Percentiles rank a stretch among this genome's conserved stretches.
Conservation (phyloP, 441 rosid species). For the Hypseocharis bilobata region DNA sequence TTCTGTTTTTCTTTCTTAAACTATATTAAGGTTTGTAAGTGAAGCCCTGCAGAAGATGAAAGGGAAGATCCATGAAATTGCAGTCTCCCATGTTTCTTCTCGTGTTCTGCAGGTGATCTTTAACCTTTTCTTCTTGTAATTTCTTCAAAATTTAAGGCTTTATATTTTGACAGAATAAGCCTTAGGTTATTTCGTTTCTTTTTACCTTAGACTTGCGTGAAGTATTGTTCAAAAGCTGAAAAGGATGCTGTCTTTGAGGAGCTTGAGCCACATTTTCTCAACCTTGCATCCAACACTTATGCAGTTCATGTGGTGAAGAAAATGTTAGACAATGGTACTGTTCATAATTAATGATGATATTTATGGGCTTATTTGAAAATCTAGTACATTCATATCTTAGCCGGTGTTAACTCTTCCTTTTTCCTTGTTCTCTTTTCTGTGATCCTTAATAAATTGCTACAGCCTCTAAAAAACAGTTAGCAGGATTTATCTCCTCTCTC, state of each 20-base stretch:
- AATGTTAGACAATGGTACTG: constrained; percentile 73
- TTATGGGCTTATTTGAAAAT: constrained; percentile 8
- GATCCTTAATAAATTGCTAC: constrained; percentile 18
- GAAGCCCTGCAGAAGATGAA: constrained; percentile 74
- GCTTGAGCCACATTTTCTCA: constrained; percentile 71
- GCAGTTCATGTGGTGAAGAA: constrained; percentile 71
- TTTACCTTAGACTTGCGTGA: constrained; percentile 55
- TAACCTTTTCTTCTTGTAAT: not conserved
- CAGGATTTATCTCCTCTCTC: constrained; percentile 58
- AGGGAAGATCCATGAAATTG: constrained; percentile 82
- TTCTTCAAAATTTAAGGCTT: not conserved
- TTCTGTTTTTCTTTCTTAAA: not conserved
- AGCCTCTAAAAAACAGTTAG: constrained; percentile 73
- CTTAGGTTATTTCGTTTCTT: constrained; percentile 7
- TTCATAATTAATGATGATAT: constrained; percentile 11
- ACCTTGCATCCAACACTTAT: constrained; percentile 50
- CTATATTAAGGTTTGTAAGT: constrained; percentile 44
- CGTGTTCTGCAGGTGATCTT: constrained; percentile 78
- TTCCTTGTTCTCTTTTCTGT: not conserved
- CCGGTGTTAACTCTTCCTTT: not conserved
- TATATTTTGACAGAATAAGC: not conserved
- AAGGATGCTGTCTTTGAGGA: constrained; percentile 62
- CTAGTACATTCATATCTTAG: not conserved
- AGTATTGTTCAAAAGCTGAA: constrained; percentile 64
- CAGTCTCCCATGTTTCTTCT: constrained; percentile 71